phyloP scores from a whole-genome alignment of 2,329 filamentous ascomycete genomes.

The Penicillium frequentans region DNA sequence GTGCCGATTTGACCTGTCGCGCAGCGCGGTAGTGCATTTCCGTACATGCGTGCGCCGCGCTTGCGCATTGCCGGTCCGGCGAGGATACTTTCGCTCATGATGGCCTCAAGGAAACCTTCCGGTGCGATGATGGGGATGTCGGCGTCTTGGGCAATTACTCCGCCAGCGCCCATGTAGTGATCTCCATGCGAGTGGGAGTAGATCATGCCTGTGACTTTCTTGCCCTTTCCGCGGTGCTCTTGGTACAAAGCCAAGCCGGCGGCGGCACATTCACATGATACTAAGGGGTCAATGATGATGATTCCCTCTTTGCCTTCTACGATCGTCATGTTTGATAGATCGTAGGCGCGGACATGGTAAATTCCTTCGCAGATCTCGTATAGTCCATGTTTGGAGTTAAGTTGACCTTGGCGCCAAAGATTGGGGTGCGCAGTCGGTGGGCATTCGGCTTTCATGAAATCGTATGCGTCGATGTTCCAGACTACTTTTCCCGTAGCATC shows the following conservation, averaged over 20 bases:
- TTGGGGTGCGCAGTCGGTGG: constrained; percentile 30
- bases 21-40: constrained; percentile 27
- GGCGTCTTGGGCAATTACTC: constrained; percentile 1
- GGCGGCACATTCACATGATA: constrained; percentile 36
- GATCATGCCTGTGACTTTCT: constrained; percentile 35
- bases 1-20: constrained; percentile 39
- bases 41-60: constrained; percentile 43
- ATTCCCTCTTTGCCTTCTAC: constrained; percentile 39
- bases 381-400: constrained; percentile 34
- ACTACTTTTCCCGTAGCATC: constrained; percentile 27
- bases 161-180: constrained; percentile 37
- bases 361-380: constrained; percentile 37
- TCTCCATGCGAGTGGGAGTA: constrained; percentile 46
- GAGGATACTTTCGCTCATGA: constrained; percentile 42
- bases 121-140: constrained; percentile 18
- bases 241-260: constrained; percentile 38
- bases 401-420: constrained; percentile 38
- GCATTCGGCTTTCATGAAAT: constrained; percentile 28
- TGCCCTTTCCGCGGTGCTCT: constrained; percentile 13
- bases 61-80: constrained; percentile 43
- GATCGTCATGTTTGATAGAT: constrained; percentile 45
- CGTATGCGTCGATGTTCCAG: constrained; percentile 34
- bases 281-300: constrained; percentile 43
- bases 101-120: constrained; percentile 41
- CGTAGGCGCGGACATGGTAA: constrained; percentile 44